These are phyloP conservation scores for Tuber umbilicatum DNA, from an alignment of 495 filamentous ascomycete genomes.

Conservation along the genomic window DNA sequence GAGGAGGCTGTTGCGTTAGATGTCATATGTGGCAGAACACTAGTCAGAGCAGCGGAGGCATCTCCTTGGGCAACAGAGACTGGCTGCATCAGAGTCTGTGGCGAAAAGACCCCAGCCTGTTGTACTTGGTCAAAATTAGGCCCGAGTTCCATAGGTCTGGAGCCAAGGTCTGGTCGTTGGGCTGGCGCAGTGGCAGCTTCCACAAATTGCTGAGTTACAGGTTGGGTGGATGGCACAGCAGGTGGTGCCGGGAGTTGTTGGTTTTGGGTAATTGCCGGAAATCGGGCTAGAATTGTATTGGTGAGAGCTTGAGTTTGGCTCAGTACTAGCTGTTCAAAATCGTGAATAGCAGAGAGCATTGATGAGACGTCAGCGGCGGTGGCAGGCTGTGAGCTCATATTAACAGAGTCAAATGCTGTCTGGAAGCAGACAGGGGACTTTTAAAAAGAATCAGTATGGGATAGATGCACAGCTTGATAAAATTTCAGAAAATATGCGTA, in stretches of 20 bases:
- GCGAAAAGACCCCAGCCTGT: conserved; percentile 21
- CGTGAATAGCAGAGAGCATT: conserved; percentile 29
- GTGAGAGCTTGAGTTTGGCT: conserved; percentile 26
- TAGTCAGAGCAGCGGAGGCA: conserved; percentile 21
- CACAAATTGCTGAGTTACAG: not conserved
- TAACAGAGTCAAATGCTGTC: conserved; percentile 13
- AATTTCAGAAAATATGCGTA: conserved; percentile 10
- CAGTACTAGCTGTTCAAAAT: conserved; percentile 8
- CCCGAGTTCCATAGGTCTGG: conserved; percentile 32
- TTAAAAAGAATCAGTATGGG: conserved; percentile 10
- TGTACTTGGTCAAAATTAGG: conserved; percentile 27
- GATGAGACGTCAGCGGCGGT: conserved; percentile 30
- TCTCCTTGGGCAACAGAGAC: conserved; percentile 17
- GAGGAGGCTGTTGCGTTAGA: conserved; percentile 18
- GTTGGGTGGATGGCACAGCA: conserved; percentile 18
- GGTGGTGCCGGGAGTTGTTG: conserved; percentile 23
- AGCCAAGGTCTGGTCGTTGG: conserved; percentile 31
- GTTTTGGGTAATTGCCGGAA: conserved; percentile 32
- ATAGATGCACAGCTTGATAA: not conserved
- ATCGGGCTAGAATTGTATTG: conserved; percentile 30
- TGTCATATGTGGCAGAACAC: conserved; percentile 27
- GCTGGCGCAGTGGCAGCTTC: conserved; percentile 17
- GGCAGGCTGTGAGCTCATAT: conserved; percentile 5
- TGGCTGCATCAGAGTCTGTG: conserved; percentile 30
- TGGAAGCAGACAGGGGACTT: conserved; percentile 24